These are phyloP conservation scores for Kodamaea hsintzibuensis DNA, from an alignment of 805 yeast species.

Conservation along the genomic window DNA sequence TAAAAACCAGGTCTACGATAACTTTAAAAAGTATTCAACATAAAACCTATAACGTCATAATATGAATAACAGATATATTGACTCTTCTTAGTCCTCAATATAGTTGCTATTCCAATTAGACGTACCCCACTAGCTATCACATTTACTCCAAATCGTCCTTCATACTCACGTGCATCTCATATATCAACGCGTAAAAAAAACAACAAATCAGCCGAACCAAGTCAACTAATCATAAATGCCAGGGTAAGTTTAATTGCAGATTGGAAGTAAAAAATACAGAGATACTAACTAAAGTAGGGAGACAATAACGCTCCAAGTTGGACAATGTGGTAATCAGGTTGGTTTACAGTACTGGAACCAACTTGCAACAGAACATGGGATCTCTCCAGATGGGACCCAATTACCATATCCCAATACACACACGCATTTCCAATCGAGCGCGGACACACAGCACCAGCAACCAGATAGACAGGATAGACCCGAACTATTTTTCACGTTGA, in stretches of 20 bases:
- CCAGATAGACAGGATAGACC: conserved; percentile 63
- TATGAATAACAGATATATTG: too few species aligned
- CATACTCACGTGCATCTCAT: conserved; percentile 2
- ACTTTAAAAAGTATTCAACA: too few species aligned
- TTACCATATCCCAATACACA: conserved; percentile 30
- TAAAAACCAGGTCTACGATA: too few species aligned
- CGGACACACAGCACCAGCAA: conserved; percentile 12
- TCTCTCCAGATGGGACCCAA: conserved; percentile 61
- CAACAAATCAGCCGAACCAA: not conserved
- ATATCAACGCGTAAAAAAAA: conserved; percentile 13
- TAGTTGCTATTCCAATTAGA: too few species aligned
- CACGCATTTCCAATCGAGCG: conserved; percentile 11
- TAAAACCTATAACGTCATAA: too few species aligned
- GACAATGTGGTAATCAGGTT: conserved; percentile 97
- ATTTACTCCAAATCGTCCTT: too few species aligned
- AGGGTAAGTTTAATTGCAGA: conserved; percentile 22
- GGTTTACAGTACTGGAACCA: conserved; percentile 94
- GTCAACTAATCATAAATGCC: conserved; percentile 19
- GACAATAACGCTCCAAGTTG: conserved; percentile 70
- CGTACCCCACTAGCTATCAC: too few species aligned
- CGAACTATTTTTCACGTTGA: conserved; percentile 76
- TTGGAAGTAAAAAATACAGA: not conserved
- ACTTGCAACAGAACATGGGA: conserved; percentile 83
- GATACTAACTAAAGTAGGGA: conserved; percentile 45
- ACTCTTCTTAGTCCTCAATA: too few species aligned